Base-by-base conservation (phyloP, 805 yeast genomes). In the Kuraishia hungarica region DNA sequence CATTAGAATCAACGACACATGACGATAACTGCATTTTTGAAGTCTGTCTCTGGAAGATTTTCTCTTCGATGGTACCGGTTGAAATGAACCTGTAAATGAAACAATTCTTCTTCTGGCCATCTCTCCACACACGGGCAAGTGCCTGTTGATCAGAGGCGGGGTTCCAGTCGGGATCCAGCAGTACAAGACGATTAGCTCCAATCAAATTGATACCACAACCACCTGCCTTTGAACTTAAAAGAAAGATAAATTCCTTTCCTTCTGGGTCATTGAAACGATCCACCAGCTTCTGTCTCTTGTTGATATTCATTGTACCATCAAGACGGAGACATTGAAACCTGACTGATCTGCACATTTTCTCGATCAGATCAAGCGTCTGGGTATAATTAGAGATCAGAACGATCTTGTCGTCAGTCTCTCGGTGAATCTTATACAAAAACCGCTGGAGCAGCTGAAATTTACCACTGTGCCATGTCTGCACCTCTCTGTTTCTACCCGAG, bases 141-240 rank as follows among this genome's bases (percentile, higher is more conserved):
- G 98, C 98, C 71, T 93, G 99, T 67, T 94, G 98, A 66, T 93
- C 99, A 1, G 97, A 86, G 0, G 99, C 98, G 0, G 99, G 99
- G 64, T 93, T 93, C 99, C 99, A 94, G 67, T 94, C 99, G 0
- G 85, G 85, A 67, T 94, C 99, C 65, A 94, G 76, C 51, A 94
- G 73, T 21, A 94, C 82, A 58, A 94, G 74, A 59, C 99, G 78
- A 61, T 94, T 94, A 2, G 98, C 99, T 13, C 99, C 99, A 63
- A 94, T 93, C 62, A 94, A 78, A 67, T 94, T 94, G 64, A 94
- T 89, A 71, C 99, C 99, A 75, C 99, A 94, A 1, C 99, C 99
- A 62, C 99, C 99, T 1, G 99, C 99, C 69, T 94, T 94, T 7
- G 97, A 89, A 66, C 97, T 89, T 53, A 94, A 74, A 57, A 94